These are phyloP conservation scores for Arxiozyma slooffiae DNA, from an alignment of 1,139 yeast genomes.

Conservation along the genomic window DNA sequence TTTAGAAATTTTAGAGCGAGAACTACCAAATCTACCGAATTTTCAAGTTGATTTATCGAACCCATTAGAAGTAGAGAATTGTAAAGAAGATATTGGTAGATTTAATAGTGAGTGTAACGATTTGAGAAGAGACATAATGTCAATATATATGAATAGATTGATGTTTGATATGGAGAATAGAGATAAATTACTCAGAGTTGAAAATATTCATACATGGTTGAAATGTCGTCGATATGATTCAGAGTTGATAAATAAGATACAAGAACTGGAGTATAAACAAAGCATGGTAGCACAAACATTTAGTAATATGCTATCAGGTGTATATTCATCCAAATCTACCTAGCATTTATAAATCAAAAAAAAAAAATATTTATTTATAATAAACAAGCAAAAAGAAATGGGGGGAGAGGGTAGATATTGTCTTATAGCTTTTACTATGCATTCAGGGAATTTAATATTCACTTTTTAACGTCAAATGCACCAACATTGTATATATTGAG, in stretches of 20 bases:
- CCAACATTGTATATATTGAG: too few species aligned
- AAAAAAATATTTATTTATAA: too few species aligned
- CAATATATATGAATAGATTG: slow-evolving; percentile 13
- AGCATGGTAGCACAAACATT: slow-evolving; percentile 20
- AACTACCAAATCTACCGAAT: slow-evolving; percentile 17
- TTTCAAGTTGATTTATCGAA: slow-evolving; percentile 7
- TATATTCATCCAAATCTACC: slow-evolving; percentile 7
- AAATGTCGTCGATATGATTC: slow-evolving; percentile 17
- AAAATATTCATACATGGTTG: slow-evolving; percentile 16
- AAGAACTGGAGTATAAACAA: slow-evolving; percentile 22
- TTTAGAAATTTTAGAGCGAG: slow-evolving; percentile 7
- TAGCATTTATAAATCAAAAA: neutral
- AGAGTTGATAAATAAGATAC: slow-evolving; percentile 15
- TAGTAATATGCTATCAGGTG: slow-evolving; percentile 13
- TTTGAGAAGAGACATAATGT: slow-evolving; percentile 14
- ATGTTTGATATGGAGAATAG: slow-evolving; percentile 15
- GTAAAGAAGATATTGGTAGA: slow-evolving; percentile 12
- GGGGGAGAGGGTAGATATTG: too few species aligned
- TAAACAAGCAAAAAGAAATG: too few species aligned
- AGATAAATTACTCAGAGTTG: slow-evolving; percentile 16
- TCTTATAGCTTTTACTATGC: too few species aligned
- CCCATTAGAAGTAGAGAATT: slow-evolving; percentile 12
- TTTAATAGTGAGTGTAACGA: slow-evolving; percentile 15
- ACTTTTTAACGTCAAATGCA: too few species aligned
- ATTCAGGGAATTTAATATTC: too few species aligned